Evolutionary conservation across 2,329 filamentous ascomycete genomes (phyloP), one percentile per base, ranked within the genome.

Genomic region (Metarhizium sp.): DNA sequence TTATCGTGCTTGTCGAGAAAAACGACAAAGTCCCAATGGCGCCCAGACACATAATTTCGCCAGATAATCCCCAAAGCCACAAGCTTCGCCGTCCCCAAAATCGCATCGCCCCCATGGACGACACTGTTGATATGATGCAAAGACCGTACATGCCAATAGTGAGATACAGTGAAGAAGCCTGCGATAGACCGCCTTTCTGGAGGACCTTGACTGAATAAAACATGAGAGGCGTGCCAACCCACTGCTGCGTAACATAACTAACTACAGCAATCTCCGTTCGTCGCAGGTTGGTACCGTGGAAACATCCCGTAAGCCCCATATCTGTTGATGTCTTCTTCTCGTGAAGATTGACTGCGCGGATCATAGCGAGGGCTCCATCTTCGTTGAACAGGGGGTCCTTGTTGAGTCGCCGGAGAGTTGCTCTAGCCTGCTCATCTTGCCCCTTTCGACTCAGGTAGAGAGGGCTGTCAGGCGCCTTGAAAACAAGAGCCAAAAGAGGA

Each of bases 201-300:
- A 80, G 76, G 55, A 73, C 67, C 60, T 80, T 79, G 10, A 77
- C 77, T 2, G 75, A 77, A 61, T 78, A 81, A 52, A 73, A 73
- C 30, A 77, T 77, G 62, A 81, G 78, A 2, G 75, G 73, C 55
- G 76, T 76, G 48, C 78, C 77, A 55, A 75, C 75, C 2, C 79
- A 66, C 56, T 78, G 79, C 59, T 81, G 78, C 14, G 78, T 78
- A 0, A 76, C 73, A 74, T 76, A 80, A 18, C 75, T 73, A 72
- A 79, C 77, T 63, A 69, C 66, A 42, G 68, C 66, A 38, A 73
- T 71, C 60, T 72, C 70, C 6, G 71, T 73, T 42, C 71, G 65
- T 32, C 69, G 67, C 16, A 62, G n/a, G 10, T 55, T 47, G 32
- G 30, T 51, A n/a, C 53, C 48, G 25, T 18, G 42, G 42, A 55